A percentile compares a stretch with the other conserved stretches of the same genome.
phyloP scores from a whole-genome alignment of 164 flowering plant species.

The Vitis labrusca region DNA sequence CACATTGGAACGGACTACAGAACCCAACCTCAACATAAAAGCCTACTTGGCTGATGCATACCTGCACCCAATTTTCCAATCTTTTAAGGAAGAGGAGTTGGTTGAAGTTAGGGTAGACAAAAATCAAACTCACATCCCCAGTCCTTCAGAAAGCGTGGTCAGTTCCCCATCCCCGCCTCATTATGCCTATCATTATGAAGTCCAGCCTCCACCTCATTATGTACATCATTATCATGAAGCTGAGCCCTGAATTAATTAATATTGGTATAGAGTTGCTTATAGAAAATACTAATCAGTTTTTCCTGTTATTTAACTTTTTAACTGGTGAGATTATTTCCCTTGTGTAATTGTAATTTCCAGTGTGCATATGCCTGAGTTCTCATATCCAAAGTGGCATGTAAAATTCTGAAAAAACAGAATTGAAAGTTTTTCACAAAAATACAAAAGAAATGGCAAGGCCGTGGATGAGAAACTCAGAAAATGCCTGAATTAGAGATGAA shows the following conservation, averaged over 20 bases:
- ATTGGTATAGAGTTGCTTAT: neutral
- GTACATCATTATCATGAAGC: slow-evolving; percentile 17
- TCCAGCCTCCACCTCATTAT: slow-evolving; percentile 11
- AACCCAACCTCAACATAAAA: slow-evolving; percentile 60
- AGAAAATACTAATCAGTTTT: slow-evolving; percentile 1
- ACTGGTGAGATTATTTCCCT: too few relatives aligned
- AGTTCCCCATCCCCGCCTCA: slow-evolving; percentile 59
- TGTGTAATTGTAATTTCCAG: too few relatives aligned
- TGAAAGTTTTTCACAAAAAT: too few relatives aligned
- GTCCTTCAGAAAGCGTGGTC: slow-evolving; percentile 34
- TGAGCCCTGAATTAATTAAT: slow-evolving; percentile 9
- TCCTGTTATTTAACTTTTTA: neutral
- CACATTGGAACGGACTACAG: slow-evolving; percentile 50
- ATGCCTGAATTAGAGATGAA: too few relatives aligned
- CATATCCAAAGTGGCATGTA: too few relatives aligned
- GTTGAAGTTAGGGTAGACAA: slow-evolving; percentile 66
- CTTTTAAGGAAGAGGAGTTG: slow-evolving; percentile 65
- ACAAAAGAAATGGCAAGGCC: too few relatives aligned
- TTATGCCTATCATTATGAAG: slow-evolving; percentile 30
- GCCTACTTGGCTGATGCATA: slow-evolving; percentile 86
- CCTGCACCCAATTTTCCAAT: slow-evolving; percentile 83
- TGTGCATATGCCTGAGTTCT: too few relatives aligned
- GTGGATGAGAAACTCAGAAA: too few relatives aligned
- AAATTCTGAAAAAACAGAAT: too few relatives aligned
- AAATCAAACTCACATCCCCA: slow-evolving; percentile 33